Evolutionary conservation across 2,329 filamentous ascomycete genomes (phyloP), one percentile per base, ranked within the genome.

Genomic region (Ascocoryne sarcoides): DNA sequence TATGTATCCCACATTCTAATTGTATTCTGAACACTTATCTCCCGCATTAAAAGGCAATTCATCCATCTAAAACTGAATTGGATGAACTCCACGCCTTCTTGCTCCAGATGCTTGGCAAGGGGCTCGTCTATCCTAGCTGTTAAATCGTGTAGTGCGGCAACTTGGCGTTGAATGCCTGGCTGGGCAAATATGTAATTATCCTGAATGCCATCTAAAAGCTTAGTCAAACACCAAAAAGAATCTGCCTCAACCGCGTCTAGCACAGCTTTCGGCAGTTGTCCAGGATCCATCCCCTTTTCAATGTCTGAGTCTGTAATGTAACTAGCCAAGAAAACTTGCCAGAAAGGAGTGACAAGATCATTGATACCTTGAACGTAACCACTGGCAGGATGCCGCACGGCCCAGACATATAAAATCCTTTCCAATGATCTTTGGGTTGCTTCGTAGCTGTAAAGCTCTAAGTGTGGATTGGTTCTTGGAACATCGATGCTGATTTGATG

Each of bases 1-100:
- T 98, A 98, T 18, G 92, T 98, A 63, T 98, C 92, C 92, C 92
- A 98, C 92, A 98, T 98, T 53, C 92, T 75, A 49, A 98, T 94
- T 0, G 88, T 95, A 60, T 95, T 96, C 61, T 82, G 85, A 42
- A 98, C 90, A 59, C 84, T 95, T 50, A 98, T 84, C 65, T 98
- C 92, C 48, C 92, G 77, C 92, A 98, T 98, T 50, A 98, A 70
- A 38, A 98, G 75, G 62, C 92, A 98, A 58, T 98, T 98, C 92
- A 98, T 98, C 92, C 92, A 98, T 42, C 92, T 76, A 61, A 98
- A 98, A 63, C 88, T 95, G 65, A 98, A 98, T 60, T 98, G 92
- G 56, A 98, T 98, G 58, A 98, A 98, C 60, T 98, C 92, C 19
- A 98, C 87, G 21, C 88, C 82, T 62, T 96, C 88, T 17, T 75